Conservation (phyloP, 2,329 filamentous ascomycete genomes). For the Dryadomyces quercivorus region DNA sequence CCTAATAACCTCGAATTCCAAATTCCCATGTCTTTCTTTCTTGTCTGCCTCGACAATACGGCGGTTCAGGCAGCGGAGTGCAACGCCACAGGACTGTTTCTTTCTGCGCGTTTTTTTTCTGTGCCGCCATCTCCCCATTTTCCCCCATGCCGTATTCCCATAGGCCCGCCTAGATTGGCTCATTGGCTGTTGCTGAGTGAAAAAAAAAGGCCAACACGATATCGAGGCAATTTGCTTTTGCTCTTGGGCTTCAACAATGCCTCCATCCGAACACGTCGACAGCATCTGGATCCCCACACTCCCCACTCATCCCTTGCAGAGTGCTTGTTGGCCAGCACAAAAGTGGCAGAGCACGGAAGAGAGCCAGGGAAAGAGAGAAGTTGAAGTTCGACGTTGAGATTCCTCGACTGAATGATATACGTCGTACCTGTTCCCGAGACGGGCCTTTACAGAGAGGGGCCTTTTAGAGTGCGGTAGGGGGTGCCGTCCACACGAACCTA, state of each 20-base stretch:
- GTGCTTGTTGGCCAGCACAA: neutral
- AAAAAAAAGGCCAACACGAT: neutral
- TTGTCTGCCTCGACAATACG: neutral
- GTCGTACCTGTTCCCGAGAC: too few species aligned
- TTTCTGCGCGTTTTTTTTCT: neutral
- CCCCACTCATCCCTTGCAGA: neutral
- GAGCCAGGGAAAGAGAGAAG: neutral
- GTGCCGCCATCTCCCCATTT: neutral
- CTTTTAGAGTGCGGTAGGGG: neutral
- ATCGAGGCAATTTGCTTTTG: neutral
- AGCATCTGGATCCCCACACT: neutral
- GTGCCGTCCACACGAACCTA: neutral
- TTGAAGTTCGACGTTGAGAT: slow-evolving; percentile 1
- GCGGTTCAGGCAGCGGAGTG: neutral
- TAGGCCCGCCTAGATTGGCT: neutral
- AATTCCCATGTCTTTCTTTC: neutral
- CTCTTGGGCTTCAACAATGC: neutral
- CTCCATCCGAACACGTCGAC: neutral
- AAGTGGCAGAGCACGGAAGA: neutral
- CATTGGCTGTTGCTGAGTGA: neutral
- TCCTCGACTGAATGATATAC: too few species aligned
- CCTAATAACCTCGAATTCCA: neutral
- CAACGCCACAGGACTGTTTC: neutral
- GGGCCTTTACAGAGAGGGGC: too few species aligned
- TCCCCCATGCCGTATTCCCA: neutral